These are phyloP conservation scores for Exophiala xenobiotica DNA, from an alignment of 2,329 filamentous ascomycete genomes.

Conservation along the genomic window DNA sequence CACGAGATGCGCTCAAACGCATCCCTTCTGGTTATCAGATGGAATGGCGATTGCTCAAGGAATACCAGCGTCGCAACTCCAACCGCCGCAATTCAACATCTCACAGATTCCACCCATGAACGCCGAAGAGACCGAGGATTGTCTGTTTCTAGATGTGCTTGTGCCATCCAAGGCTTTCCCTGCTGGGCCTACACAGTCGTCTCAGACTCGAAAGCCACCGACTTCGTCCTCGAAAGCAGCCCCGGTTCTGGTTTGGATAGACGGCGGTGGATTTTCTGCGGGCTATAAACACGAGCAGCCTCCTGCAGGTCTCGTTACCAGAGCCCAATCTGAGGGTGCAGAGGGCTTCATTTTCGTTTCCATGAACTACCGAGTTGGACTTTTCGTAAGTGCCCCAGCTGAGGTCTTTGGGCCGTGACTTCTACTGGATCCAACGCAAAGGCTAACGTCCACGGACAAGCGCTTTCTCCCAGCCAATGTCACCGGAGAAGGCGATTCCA, in stretches of 20 bases:
- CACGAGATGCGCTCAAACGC: conserved; percentile 46
- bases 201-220: conserved; percentile 35
- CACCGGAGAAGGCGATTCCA: conserved; percentile 42
- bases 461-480: conserved; percentile 9
- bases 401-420: conserved; percentile 24
- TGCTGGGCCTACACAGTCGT: too few species aligned
- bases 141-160: conserved; percentile 39
- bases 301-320: conserved; percentile 42
- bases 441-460: neutral
- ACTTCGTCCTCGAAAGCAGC: conserved; percentile 33
- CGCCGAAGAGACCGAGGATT: conserved; percentile 36
- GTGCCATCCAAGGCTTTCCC: conserved; percentile 35
- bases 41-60: conserved; percentile 26
- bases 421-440: too few species aligned
- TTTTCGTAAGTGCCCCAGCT: conserved; percentile 50
- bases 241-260: conserved; percentile 43
- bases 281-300: conserved; percentile 33
- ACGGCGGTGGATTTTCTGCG: conserved; percentile 42
- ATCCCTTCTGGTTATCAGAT: conserved; percentile 44
- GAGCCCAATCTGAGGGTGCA: conserved; percentile 40
- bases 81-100: conserved; percentile 13
- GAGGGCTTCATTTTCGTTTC: conserved; percentile 39
- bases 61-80: conserved; percentile 34
- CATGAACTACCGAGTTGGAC: conserved; percentile 44
- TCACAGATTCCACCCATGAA: conserved; percentile 33